Base-by-base conservation (phyloP, 352 stramenopile genomes). In the Peronospora belbahrii region DNA sequence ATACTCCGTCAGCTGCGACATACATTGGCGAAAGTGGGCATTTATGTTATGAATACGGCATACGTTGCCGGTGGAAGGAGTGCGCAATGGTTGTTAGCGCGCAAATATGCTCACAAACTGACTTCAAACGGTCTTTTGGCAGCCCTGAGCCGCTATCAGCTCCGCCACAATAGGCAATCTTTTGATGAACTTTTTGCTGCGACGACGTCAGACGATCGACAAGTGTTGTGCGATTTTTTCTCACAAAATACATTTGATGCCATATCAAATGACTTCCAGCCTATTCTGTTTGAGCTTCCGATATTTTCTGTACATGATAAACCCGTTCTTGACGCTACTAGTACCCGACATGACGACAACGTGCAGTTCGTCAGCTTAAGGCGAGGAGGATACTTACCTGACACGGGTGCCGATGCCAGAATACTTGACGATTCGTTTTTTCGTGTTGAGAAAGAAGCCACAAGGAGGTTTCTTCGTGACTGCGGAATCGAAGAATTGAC, bases 391-490 rank as follows among this genome's bases (percentile, higher is more conserved):
- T 71, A 64, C 19, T 41, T 88, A 20, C 61, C 75, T 23, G 62
- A 65, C 15, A 42, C 56, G 13, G 53, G 74, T 45, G 42, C 72
- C 0, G 72, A 86, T 36, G 11, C 31, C 19, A 62, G 67, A 17
- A 37, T 86, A 34, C 58, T 88, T 30, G 59, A 76, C 34, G 56
- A 63, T 7, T 65, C 46, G 2, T 88, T 83, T 43, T 86, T 79
- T 35, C 27, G 62, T 11, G 58, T 52, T 19, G 39, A 70, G 13
- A 73, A 46, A 15, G 58, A 70, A 18, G 33, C 30, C 28, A 52
- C 53, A 10, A 65, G 70, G 35, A 67, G 52, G 20, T 77, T 88
- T 46, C 27, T 88, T 25, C 65, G 64, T 8, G 60, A 71, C 7
- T 65, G 59, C 18, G 61, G 69, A 2, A 48, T 83, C 11, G 67